Evolutionary conservation across 345 rosid genomes (phyloP).

Genomic region (Lepidium aucheri): DNA sequence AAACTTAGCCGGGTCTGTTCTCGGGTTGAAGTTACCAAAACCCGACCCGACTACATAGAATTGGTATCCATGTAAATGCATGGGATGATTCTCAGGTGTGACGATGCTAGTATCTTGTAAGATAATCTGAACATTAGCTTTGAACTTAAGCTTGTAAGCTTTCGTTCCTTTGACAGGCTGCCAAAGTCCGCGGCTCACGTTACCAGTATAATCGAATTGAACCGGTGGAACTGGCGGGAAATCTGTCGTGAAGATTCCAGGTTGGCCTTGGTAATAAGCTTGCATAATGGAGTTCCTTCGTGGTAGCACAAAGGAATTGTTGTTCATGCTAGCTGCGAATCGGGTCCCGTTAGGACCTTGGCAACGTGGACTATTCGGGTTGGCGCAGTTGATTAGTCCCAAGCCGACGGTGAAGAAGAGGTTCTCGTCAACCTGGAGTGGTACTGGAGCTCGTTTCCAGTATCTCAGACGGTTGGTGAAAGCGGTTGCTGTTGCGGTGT

Average conservation of each 20-base stretch:
- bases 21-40: conserved; percentile 65
- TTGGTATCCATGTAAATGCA: conserved; percentile 84
- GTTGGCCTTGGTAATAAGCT: conserved; percentile 68
- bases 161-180: conserved; percentile 61
- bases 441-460: conserved; percentile 40
- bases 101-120: conserved; percentile 81
- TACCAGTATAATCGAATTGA: conserved; percentile 58
- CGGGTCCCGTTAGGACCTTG: conserved; percentile 92
- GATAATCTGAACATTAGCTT: conserved; percentile 58
- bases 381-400: conserved; percentile 70
- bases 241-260: conserved; percentile 74
- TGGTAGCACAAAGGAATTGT: conserved; percentile 63
- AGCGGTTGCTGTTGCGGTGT: conserved; percentile 71
- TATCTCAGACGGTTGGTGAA: conserved; percentile 50
- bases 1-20: conserved; percentile 57
- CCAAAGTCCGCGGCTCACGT: conserved; percentile 80
- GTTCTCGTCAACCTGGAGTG: conserved; percentile 48
- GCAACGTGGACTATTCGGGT: conserved; percentile 73
- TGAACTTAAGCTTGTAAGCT: conserved; percentile 63
- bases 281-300: conserved; percentile 73
- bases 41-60: conserved; percentile 73
- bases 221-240: conserved; percentile 81
- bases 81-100: conserved; percentile 72
- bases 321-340: conserved; percentile 79
- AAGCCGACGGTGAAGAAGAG: conserved; percentile 69